Evolutionary conservation across 2,329 filamentous ascomycete genomes (phyloP), one percentile per base, ranked within the genome.

Genomic region (Onygenales sp.): DNA sequence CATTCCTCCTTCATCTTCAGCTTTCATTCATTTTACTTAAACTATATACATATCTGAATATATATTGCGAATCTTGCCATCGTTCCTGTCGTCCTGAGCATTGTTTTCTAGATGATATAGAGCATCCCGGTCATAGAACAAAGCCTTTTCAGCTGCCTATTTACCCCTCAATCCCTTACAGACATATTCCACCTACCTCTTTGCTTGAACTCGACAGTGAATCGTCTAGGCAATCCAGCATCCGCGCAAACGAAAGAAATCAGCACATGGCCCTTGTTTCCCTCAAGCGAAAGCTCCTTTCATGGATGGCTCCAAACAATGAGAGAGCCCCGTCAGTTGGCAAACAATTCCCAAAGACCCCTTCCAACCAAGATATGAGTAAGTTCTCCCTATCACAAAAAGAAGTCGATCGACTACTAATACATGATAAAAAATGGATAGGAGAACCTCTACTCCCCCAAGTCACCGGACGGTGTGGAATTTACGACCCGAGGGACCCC

Each of bases 191-290:
- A 27, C 21, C 21, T 4, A 27, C 21, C 21, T 27, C 21, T 27
- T 27, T 27, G 21, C 21, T 27, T 27, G 21, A 27, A 27, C 21
- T 4, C 3, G 21, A 27, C 21, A 27, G 21, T 27, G 21, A 27
- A 27, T 27, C 21, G 21, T 27, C 21, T 27, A 5, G 21, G 21
- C 3, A 27, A 27, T 27, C 21, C 21, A 27, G 21, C 21, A 27
- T 27, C 3, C 21, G 21, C 21, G 21, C 21, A 27, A 27, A 27
- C 21, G 43, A 43, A 36, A 38, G 38, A 49, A 44, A 45, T 31
- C 21, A n/a, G 47, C 60, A 38, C 31, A 71, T 71, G 68, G 68
- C 67, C n/a, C 58, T 71, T n/a, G 55, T 69, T 17, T 70, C 70
- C 48, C 43, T 71, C 55, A 71, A 69, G 54, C 62, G 68, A 46